A percentile compares a stretch with the other conserved stretches of the same genome.
Conservation (phyloP, 148 eudicot genomes). For the Camellia lanceoleosa region DNA sequence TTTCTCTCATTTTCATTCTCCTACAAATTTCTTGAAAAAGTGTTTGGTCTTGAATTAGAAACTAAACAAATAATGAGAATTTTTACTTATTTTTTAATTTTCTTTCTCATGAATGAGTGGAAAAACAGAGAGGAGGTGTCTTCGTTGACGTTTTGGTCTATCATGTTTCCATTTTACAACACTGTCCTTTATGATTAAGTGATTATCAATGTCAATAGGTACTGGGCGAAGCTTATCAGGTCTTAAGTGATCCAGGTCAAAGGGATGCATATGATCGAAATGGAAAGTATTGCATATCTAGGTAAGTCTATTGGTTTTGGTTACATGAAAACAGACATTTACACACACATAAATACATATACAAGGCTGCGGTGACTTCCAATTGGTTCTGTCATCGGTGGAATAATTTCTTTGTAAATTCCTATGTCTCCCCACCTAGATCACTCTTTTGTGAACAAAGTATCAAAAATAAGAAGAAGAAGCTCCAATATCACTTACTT, state of each 20-base stretch:
- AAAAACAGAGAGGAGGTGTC: neutral
- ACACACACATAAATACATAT: neutral
- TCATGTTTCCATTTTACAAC: neutral
- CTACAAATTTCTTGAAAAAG: neutral
- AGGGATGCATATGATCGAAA: slow-evolving; percentile 81
- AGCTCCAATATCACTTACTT: neutral
- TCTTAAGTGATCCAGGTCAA: slow-evolving; percentile 77
- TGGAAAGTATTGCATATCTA: slow-evolving; percentile 78
- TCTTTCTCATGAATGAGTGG: neutral
- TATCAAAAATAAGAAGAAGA: neutral
- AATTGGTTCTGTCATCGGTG: neutral
- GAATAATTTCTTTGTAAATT: neutral
- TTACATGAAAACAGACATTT: neutral
- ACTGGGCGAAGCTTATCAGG: slow-evolving; percentile 94
- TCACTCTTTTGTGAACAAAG: neutral
- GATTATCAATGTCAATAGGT: slow-evolving; percentile 34
- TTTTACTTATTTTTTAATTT: neutral
- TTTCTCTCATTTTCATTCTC: neutral
- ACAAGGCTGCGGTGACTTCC: no score
- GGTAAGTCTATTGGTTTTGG: slow-evolving; percentile 31
- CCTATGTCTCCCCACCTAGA: neutral
- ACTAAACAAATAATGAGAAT: neutral
- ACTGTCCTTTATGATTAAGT: neutral
- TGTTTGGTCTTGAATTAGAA: neutral
- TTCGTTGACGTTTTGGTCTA: neutral